Percentiles rank a stretch among this genome's conserved stretches.
Conservation (phyloP, 352 stramenopile species). For the Globisporangium nagaii region DNA sequence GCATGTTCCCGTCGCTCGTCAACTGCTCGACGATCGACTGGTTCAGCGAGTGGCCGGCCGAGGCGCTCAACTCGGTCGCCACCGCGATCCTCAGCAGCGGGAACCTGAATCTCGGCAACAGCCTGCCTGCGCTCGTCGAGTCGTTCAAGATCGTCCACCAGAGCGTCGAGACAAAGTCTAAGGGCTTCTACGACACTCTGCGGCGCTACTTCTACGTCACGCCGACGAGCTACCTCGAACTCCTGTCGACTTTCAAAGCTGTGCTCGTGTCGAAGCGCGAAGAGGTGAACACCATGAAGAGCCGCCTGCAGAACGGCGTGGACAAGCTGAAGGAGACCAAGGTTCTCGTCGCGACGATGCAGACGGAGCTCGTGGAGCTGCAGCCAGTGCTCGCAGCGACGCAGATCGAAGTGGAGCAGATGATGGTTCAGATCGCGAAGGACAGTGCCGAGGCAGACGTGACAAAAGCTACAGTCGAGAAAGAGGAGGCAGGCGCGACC, state of each 20-base stretch:
- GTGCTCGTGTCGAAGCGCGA: conserved; percentile 88
- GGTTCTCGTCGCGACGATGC: conserved; percentile 75
- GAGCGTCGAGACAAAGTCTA: conserved; percentile 79
- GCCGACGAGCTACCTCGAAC: conserved; percentile 90
- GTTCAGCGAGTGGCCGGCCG: conserved; percentile 86
- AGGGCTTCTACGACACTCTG: conserved; percentile 84
- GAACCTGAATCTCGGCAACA: conserved; percentile 57
- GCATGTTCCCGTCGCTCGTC: conserved; percentile 86
- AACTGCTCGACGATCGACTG: conserved; percentile 88
- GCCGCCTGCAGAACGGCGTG: conserved; percentile 78
- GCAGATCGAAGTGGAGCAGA: conserved; percentile 82
- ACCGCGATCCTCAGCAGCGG: conserved; percentile 81
- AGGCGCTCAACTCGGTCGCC: conserved; percentile 79
- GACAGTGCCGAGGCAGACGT: conserved; percentile 88
- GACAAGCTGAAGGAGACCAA: conserved; percentile 85
- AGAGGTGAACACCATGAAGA: conserved; percentile 87
- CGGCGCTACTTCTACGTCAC: conserved; percentile 92
- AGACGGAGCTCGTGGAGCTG: conserved; percentile 76
- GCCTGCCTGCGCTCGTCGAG: conserved; percentile 56
- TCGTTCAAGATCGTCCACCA: conserved; percentile 89
- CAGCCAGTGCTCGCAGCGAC: conserved; percentile 74
- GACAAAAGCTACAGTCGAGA: conserved; percentile 81
- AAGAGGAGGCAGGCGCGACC: conserved; percentile 84
- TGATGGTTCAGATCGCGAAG: conserved; percentile 88
- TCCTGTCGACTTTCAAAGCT: conserved; percentile 89